Evolutionary conservation across 2,329 filamentous ascomycete genomes (phyloP).

Genomic region (Hypoxylon sp.): DNA sequence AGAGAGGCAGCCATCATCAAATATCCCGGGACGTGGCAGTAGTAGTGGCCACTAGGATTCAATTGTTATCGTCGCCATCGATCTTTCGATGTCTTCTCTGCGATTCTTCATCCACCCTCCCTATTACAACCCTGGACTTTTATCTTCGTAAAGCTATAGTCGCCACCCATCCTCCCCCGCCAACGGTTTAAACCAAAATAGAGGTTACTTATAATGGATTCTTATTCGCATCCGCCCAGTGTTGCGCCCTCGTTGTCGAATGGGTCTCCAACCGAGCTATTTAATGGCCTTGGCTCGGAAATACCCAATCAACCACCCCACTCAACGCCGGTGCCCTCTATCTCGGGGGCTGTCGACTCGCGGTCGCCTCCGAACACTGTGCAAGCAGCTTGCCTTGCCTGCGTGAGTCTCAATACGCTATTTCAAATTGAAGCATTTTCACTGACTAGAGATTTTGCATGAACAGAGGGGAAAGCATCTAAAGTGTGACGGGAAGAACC

Average conservation of each 20-base stretch:
- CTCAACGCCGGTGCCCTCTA: conserved; percentile 35
- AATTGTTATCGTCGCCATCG: conserved; percentile 37
- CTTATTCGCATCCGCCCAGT: conserved; percentile 36
- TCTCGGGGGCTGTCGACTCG: conserved; percentile 44
- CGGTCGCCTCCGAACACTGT: conserved; percentile 56
- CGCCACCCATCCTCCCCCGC: conserved; percentile 10
- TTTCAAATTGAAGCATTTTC: conserved; percentile 8
- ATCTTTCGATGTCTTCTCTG: conserved; percentile 38
- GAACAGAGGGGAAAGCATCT: conserved; percentile 75
- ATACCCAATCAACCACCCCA: conserved; percentile 43
- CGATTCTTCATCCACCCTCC: conserved; percentile 29
- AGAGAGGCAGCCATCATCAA: conserved; percentile 23
- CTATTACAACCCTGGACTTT: conserved; percentile 26
- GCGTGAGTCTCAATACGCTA: conserved; percentile 59
- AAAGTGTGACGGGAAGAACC: conserved; percentile 80
- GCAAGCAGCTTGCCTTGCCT: conserved; percentile 69
- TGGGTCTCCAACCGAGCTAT: conserved; percentile 32
- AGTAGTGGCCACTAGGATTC: conserved; percentile 37
- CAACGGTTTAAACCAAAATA: conserved; percentile 15
- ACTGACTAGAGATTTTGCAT: conserved; percentile 35
- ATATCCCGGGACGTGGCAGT: conserved; percentile 37
- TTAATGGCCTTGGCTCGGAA: conserved; percentile 44
- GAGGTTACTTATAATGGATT: conserved; percentile 35
- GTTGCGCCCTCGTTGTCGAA: conserved; percentile 33
- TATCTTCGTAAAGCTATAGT: conserved; percentile 15